Evolutionary conservation across 192 early-diverging fungal species (phyloP).

Genomic region (Phycomyces nitens): DNA sequence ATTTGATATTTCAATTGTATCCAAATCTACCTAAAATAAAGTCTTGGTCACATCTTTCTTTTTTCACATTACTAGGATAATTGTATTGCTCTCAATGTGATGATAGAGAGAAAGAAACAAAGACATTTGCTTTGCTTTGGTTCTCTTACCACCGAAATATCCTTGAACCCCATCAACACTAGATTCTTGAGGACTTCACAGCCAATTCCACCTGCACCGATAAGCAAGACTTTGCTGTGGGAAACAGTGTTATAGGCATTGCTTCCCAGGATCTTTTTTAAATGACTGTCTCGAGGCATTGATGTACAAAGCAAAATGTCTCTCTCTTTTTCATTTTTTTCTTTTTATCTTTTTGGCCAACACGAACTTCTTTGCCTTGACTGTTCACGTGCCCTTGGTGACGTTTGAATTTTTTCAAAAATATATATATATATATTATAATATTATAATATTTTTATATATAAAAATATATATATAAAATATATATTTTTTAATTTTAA

Average conservation of each 20-base stretch:
- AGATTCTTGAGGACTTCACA: constrained; percentile 98
- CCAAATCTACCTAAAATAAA: constrained; percentile 78
- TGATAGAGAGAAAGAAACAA: background rate
- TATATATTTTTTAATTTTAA: too few species aligned
- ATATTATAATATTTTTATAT: too few species aligned
- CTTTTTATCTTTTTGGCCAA: too few species aligned
- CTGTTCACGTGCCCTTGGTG: too few species aligned
- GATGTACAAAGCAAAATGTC: background rate
- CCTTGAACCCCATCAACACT: constrained; percentile 78
- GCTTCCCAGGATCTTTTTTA: constrained; percentile 26
- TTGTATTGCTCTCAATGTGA: background rate
- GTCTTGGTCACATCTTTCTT: background rate
- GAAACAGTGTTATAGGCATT: constrained; percentile 28
- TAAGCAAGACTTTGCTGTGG: constrained; percentile 53
- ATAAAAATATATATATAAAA: too few species aligned
- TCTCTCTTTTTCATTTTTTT: too few species aligned
- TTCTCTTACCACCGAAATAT: constrained; percentile 67
- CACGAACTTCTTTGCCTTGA: too few species aligned
- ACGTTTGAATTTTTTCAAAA: too few species aligned
- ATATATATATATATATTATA: too few species aligned
- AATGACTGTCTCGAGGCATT: constrained; percentile 18
- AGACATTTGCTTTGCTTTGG: background rate
- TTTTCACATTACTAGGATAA: too few species aligned
- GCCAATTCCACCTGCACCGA: constrained; percentile 94
- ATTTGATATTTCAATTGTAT: constrained; percentile 98